Evolutionary conservation across 345 rosid species (phyloP), one percentile per base, ranked within the genome.

Genomic region (Aquilaria yunnanensis): DNA sequence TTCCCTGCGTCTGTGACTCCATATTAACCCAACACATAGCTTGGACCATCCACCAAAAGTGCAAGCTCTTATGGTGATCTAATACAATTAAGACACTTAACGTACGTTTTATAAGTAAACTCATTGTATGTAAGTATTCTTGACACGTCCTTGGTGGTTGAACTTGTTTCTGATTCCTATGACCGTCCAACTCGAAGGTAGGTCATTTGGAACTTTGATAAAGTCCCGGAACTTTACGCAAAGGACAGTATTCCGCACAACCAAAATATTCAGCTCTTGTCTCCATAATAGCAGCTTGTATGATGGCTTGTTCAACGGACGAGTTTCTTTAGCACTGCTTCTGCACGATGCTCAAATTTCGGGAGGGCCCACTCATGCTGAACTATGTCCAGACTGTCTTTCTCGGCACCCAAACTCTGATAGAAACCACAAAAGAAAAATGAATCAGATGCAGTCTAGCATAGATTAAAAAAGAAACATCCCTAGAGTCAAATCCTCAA

Each of bases 301-400:
- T 5, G 56, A 51, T 57, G 14, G 54, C 32, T 32, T 31, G 54
- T 67, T 83, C 78, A 93, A 60, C 72, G 64, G 47, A 88, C 59
- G 16, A 94, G 84, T 68, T 88, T 86, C 75, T 83, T 88, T 75
- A 94, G 75, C 10, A 84, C 88, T 10, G 84, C 82, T 80, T 94
- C 93, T 6, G 97, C 99, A 2, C 90, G 90, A 59, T 80, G 87
- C 85, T 94, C 99, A 8, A 94, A 88, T 65, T 85, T 85, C 4
- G 99, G 97, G n/a, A 90, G 75, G 32, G 87, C 95, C 86, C 89
- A 82, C 34, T 84, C 93, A 50, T 89, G 93, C 64, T 82, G 90
- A 60, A 81, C 51, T 51, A 84, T 84, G 76, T 89, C 94, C 1
- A 89, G 89, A 57, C 90, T 75, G 14, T 90, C 92, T 60, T 90